Percentiles rank a stretch among this genome's conserved stretches.
Conservation (phyloP, 1,139 yeast species). For the Blastobotrys illinoisensis region DNA sequence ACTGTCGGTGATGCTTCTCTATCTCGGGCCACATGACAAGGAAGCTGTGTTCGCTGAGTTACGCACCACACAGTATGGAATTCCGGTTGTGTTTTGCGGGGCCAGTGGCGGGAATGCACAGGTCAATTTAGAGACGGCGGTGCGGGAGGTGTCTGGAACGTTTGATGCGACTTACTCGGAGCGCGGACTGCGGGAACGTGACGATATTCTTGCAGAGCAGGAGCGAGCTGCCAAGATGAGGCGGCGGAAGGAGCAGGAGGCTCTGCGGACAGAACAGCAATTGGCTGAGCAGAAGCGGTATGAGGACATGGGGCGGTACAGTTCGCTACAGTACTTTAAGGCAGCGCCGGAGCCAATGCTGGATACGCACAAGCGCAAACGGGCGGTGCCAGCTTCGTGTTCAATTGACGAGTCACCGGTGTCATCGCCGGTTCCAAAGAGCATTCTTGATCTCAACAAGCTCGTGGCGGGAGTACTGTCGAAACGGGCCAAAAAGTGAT, state of each 20-base stretch:
- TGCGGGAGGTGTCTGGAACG: slow-evolving; percentile 1
- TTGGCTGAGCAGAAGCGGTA: slow-evolving; percentile 7
- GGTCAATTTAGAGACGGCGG: background rate
- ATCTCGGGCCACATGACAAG: slow-evolving; percentile 7
- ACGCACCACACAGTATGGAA: background rate
- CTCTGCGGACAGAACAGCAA: slow-evolving; percentile 1
- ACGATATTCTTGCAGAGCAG: slow-evolving; percentile 6
- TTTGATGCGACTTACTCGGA: slow-evolving; percentile 7
- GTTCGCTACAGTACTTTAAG: slow-evolving; percentile 6
- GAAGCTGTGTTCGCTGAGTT: background rate
- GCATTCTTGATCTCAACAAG: slow-evolving; percentile 12
- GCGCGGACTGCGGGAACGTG: slow-evolving; percentile 5
- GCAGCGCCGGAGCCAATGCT: background rate
- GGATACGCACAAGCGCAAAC: slow-evolving; percentile 1
- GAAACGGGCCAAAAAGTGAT: slow-evolving; percentile 1
- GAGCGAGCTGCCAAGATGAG: slow-evolving; percentile 8
- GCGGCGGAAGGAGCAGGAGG: slow-evolving; percentile 1
- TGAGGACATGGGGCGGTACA: slow-evolving; percentile 3
- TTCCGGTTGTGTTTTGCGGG: background rate
- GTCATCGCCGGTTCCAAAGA: slow-evolving; percentile 10
- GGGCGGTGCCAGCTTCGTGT: background rate
- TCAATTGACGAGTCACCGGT: background rate
- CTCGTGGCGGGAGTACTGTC: slow-evolving; percentile 9
- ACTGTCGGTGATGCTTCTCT: slow-evolving; percentile 5
- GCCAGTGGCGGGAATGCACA: slow-evolving; percentile 1